Percentiles rank a stretch among this genome's conserved stretches.
Conservation (phyloP, 2,329 filamentous ascomycete species). For the Sarocladium brachiariae region DNA sequence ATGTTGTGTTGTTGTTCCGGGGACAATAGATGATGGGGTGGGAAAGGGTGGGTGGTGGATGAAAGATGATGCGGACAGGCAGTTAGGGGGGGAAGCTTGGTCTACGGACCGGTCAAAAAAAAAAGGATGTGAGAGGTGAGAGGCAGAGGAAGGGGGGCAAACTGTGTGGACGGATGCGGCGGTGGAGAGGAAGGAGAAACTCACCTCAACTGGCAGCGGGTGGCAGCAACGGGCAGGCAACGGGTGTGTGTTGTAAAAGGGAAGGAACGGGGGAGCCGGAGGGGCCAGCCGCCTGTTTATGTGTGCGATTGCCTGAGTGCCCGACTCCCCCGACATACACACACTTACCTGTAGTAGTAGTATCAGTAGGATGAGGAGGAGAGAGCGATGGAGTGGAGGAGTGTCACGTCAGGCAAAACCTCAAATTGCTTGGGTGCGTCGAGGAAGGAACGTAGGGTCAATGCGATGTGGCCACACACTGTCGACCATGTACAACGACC, state of each 20-base stretch:
- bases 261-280: slow-evolving; percentile 10
- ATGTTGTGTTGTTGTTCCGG: slow-evolving; percentile 8
- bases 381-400: neutral
- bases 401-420: too few relatives aligned
- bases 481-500: too few relatives aligned
- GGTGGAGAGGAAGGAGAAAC: slow-evolving; percentile 6
- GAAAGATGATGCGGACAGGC: slow-evolving; percentile 7
- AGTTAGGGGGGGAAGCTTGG: neutral
- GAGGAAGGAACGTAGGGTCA: too few relatives aligned
- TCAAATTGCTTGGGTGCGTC: too few relatives aligned
- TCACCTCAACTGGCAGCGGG: neutral
- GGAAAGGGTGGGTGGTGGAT: neutral
- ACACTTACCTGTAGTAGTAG: too few relatives aligned
- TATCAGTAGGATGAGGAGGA: too few relatives aligned
- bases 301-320: neutral
- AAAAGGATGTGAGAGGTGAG: slow-evolving; percentile 6
- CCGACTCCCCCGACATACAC: neutral
- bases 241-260: slow-evolving; percentile 4
- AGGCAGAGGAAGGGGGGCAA: neutral
- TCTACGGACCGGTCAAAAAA: neutral
- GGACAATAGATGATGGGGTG: slow-evolving; percentile 3
- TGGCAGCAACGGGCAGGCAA: neutral
- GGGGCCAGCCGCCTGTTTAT: slow-evolving; percentile 9
- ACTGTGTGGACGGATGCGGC: slow-evolving; percentile 2
- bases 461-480: too few relatives aligned